These are phyloP conservation scores for Stentor coeruleus DNA, from an alignment of 73 alveolate species.

Conservation along the genomic window DNA sequence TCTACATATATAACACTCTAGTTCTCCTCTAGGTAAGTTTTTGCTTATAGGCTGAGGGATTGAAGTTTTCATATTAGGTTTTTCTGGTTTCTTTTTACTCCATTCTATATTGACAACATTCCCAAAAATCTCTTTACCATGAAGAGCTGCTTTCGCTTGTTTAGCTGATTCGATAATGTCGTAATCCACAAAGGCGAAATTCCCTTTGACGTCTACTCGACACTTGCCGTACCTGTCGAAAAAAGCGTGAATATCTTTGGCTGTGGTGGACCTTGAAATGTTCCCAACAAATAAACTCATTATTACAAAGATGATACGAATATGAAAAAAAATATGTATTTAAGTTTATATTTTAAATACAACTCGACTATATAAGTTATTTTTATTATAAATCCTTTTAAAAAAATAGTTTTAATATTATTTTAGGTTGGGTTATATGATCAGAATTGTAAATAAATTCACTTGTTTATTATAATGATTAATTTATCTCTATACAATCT, in stretches of 20 bases:
- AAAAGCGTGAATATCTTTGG: not conserved
- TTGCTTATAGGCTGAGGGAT: not conserved
- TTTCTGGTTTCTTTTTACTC: conserved; percentile 25
- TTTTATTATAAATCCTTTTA: too few species aligned
- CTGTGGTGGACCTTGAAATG: conserved; percentile 1
- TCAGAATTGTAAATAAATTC: too few species aligned
- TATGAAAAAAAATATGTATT: too few species aligned
- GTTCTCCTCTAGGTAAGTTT: not conserved
- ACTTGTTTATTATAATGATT: too few species aligned
- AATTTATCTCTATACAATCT: too few species aligned
- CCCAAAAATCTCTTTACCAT: conserved; percentile 31
- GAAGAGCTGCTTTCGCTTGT: conserved; percentile 20
- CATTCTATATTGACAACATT: conserved; percentile 25
- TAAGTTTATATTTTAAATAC: too few species aligned
- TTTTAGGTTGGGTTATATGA: too few species aligned
- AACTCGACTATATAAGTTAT: too few species aligned
- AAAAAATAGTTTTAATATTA: too few species aligned
- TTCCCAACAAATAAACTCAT: conserved; percentile 39
- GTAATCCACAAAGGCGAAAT: conserved; percentile 29
- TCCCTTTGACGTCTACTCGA: conserved; percentile 27
- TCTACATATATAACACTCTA: conserved; percentile 29
- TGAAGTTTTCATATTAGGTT: not conserved
- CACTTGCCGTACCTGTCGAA: conserved; percentile 28
- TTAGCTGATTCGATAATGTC: conserved; percentile 25
- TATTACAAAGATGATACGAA: too few species aligned